Conservation (phyloP, 495 filamentous ascomycete species). For the Aspergillus haitiensis region DNA sequence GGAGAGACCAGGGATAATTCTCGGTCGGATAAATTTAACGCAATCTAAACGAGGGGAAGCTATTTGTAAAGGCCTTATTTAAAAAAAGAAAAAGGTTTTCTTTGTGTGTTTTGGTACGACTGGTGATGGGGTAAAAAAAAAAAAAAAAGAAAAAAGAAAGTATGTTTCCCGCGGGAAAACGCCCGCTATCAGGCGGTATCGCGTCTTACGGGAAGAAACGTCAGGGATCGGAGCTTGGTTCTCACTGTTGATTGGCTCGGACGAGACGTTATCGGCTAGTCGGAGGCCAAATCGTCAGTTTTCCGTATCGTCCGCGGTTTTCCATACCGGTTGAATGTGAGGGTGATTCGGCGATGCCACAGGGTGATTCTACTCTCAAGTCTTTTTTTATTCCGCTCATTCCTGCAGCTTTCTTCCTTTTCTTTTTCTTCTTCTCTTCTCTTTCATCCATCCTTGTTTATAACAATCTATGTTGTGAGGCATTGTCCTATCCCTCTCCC, state of each 20-base stretch:
- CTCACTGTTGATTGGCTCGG: constrained; percentile 15
- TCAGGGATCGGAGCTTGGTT: not conserved
- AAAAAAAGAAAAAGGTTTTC: too few relatives aligned
- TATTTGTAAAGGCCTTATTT: too few relatives aligned
- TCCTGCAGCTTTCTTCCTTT: constrained; percentile 22
- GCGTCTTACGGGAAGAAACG: not conserved
- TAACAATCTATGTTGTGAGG: constrained; percentile 4
- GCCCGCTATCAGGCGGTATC: constrained; percentile 9
- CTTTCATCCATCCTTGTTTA: not conserved
- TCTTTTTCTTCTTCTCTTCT: constrained; percentile 10
- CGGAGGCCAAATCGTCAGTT: constrained; percentile 12
- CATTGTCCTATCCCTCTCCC: constrained; percentile 7
- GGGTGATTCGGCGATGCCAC: not conserved
- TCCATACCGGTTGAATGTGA: constrained; percentile 4
- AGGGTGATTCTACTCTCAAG: not conserved
- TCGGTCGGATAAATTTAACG: not conserved
- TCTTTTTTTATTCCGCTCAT: constrained; percentile 32
- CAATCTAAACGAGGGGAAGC: not conserved
- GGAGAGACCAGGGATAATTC: not conserved
- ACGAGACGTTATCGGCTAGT: constrained; percentile 20
- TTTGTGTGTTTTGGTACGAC: too few relatives aligned
- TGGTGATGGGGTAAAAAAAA: not conserved
- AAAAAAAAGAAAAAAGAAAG: not conserved
- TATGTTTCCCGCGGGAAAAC: constrained; percentile 25
- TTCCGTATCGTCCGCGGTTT: constrained; percentile 27